Conservation (phyloP, 1,139 yeast genomes). For the Geotrichum aggregatum region DNA sequence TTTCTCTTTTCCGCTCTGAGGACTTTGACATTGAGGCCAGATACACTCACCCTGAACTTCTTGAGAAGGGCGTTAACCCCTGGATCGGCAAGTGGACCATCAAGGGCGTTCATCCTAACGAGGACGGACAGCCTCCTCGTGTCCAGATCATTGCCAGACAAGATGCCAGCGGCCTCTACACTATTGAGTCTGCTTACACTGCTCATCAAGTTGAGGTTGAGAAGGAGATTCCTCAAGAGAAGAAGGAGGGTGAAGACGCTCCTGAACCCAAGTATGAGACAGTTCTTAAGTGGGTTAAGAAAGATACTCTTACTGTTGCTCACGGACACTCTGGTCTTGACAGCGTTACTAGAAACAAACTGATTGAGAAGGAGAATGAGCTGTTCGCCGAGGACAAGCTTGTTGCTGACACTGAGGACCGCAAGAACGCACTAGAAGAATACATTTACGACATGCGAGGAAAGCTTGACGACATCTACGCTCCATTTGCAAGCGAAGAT, state of each 20-base stretch:
- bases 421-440: slow-evolving; percentile 97
- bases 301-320: slow-evolving; percentile 64
- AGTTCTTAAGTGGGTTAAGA: slow-evolving; percentile 92
- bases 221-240: slow-evolving; percentile 53
- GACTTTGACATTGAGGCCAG: slow-evolving; percentile 85
- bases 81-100: slow-evolving; percentile 80
- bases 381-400: slow-evolving; percentile 88
- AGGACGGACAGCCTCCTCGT: slow-evolving; percentile 74
- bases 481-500: slow-evolving; percentile 81
- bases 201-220: slow-evolving; percentile 87
- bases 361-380: slow-evolving; percentile 77
- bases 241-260: slow-evolving; percentile 58
- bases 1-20: slow-evolving; percentile 86
- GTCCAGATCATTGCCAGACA: slow-evolving; percentile 92
- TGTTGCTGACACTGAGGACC: slow-evolving; percentile 98
- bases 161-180: slow-evolving; percentile 94
- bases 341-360: slow-evolving; percentile 52
- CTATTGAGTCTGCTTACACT: slow-evolving; percentile 90
- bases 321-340: slow-evolving; percentile 65
- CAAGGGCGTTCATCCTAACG: slow-evolving; percentile 76
- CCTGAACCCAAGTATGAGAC: slow-evolving; percentile 78
- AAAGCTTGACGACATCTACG: slow-evolving; percentile 88
- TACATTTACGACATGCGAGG: slow-evolving; percentile 97
- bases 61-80: slow-evolving; percentile 65
- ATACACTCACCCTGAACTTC: slow-evolving; percentile 69